Evolutionary conservation across 805 yeast species (phyloP).

Genomic region (Millerozyma miso): DNA sequence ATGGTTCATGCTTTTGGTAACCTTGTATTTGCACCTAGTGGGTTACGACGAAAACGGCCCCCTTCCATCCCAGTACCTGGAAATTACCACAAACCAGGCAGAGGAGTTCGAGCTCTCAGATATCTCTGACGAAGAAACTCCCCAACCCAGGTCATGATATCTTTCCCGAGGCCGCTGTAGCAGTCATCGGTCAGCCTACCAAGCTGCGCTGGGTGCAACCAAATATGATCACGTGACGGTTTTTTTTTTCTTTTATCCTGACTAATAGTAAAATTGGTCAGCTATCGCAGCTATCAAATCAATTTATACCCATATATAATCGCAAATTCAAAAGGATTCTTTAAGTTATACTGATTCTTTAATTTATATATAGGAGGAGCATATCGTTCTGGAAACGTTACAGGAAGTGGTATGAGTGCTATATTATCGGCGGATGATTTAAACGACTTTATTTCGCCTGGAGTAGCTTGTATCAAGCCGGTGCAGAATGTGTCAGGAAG

Average conservation of each 20-base stretch:
- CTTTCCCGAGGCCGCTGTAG: too few relatives aligned
- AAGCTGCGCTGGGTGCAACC: too few relatives aligned
- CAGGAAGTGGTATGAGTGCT: constrained; percentile 63
- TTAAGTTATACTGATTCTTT: too few relatives aligned
- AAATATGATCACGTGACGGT: too few relatives aligned
- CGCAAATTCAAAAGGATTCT: background rate
- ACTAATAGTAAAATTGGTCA: background rate
- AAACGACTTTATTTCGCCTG: constrained; percentile 92
- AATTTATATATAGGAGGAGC: constrained; percentile 1
- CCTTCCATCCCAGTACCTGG: constrained; percentile 13
- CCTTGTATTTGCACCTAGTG: constrained; percentile 48
- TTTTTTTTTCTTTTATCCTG: background rate
- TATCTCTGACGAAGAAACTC: constrained; percentile 20
- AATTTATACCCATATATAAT: background rate
- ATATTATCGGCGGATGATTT: constrained; percentile 83
- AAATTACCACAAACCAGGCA: constrained; percentile 14
- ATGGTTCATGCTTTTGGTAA: constrained; percentile 59
- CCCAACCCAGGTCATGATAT: background rate
- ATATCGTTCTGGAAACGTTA: background rate
- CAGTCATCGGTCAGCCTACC: too few relatives aligned
- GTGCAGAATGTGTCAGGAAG: constrained; percentile 25
- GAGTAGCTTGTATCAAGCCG: constrained; percentile 92
- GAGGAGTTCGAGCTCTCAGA: constrained; percentile 36
- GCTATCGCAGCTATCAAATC: background rate
- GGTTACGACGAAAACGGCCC: constrained; percentile 42